phyloP scores from a whole-genome alignment of 768 basidiomycete species.

The Phanerochaete carnosa region DNA sequence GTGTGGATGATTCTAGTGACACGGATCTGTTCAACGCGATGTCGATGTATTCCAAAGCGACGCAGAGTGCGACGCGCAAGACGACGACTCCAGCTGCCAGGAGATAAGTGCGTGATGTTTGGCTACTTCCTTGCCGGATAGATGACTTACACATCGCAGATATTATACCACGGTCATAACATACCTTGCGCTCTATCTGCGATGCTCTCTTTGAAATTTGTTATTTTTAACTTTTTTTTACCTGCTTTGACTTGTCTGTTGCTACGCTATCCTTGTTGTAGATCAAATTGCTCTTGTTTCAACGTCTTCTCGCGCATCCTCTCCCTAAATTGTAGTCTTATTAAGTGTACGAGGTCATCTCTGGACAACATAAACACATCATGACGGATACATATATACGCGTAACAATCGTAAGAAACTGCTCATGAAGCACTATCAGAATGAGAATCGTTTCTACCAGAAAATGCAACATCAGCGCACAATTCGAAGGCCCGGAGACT shows the following conservation, averaged over 20 bases:
- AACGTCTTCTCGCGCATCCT: not conserved
- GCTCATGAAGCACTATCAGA: not conserved
- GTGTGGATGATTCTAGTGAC: not conserved
- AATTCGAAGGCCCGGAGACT: not conserved
- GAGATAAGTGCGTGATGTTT: not conserved
- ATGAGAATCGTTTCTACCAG: constrained; percentile 5
- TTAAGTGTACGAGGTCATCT: not conserved
- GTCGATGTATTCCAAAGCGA: constrained; percentile 9
- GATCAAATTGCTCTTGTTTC: not conserved
- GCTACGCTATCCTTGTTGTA: not conserved
- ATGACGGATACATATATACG: not conserved
- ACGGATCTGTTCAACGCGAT: constrained; percentile 3
- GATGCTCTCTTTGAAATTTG: not conserved
- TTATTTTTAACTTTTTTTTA: not conserved
- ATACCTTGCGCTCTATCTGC: not conserved
- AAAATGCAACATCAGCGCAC: not conserved
- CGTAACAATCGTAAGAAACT: not conserved
- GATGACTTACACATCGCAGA: not conserved
- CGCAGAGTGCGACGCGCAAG: constrained; percentile 2
- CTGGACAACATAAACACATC: not conserved
- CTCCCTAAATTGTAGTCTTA: not conserved
- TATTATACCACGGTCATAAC: not conserved
- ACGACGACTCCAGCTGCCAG: not conserved
- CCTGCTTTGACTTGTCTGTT: not conserved
- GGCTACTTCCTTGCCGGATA: not conserved